Evolutionary conservation across 495 filamentous ascomycete species (phyloP).

Genomic region (Aspergillus steynii): DNA sequence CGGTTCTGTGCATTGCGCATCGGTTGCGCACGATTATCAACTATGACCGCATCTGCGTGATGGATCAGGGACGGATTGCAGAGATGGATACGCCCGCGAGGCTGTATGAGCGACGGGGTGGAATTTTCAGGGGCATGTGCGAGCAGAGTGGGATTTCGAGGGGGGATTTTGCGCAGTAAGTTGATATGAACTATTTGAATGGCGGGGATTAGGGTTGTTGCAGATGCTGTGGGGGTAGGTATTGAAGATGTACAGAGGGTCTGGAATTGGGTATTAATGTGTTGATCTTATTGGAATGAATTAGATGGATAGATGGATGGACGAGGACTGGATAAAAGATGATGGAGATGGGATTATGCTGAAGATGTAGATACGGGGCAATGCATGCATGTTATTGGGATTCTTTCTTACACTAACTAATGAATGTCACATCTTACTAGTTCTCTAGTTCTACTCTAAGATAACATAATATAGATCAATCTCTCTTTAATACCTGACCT

Average conservation of each 20-base stretch:
- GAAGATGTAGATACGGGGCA: no score
- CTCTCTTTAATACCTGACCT: no score
- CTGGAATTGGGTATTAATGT: not conserved
- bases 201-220: not conserved
- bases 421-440: no score
- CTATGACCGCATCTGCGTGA: slow-evolving; percentile 96
- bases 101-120: slow-evolving; percentile 65
- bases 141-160: slow-evolving; percentile 79
- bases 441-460: no score
- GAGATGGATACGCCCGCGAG: slow-evolving; percentile 77
- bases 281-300: no score
- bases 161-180: slow-evolving; percentile 55
- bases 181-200: not conserved
- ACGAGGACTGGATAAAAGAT: not conserved
- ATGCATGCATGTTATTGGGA: no score
- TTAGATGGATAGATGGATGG: not conserved
- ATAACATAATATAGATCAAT: no score
- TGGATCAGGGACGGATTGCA: slow-evolving; percentile 84
- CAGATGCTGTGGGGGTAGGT: not conserved
- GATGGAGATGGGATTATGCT: no score
- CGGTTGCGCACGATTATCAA: slow-evolving; percentile 84
- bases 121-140: slow-evolving; percentile 91
- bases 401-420: no score
- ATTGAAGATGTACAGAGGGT: not conserved
- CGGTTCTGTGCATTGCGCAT: slow-evolving; percentile 93